Base-by-base conservation (phyloP, 257 asterid species). In the Prunella vulgaris region DNA sequence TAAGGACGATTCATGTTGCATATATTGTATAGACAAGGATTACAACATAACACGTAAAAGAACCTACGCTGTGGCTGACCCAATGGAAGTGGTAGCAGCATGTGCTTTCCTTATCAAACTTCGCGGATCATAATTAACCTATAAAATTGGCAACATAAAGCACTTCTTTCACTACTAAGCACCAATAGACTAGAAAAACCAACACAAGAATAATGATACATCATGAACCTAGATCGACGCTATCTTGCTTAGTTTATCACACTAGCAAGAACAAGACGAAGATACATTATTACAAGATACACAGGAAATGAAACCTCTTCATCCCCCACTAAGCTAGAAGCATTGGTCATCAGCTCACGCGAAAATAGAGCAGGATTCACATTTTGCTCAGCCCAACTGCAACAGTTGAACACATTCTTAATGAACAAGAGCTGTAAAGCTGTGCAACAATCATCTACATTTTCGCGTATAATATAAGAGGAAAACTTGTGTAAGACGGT, bases 281-380 rank as follows among this genome's bases (percentile, higher is more conserved):
- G 17, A 22, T 22, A 15, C 13, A 60, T 20, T n/a, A 5, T 13
- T 20, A 20, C 44, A 51, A 18, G 6, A 49, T 17, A 37, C 8
- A 28, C 14, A 67, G 61, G 64, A 63, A 68, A 72, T 30, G 56
- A 65, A 68, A 92, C 98, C 96, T 92, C 95, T 67, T 82, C 83
- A 73, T 87, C 90, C 68, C 79, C 84, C 38, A 87, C 88, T 2
- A 87, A 72, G 56, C 73, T 74, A 40, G 81, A 75, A 58, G 83
- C 92, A 51, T 76, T 79, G 27, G 86, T 60, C 74, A 89, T 88
- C 68, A 92, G 70, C 80, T 92, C 94, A 18, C 87, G 81, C 13
- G 98, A 89, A 74, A 89, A 92, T 17, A 86, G 76, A 21, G 98
- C 96, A 44, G 96, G 98, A 84, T 92, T 66, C 65, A 92, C 98